A percentile compares a stretch with the other conserved stretches of the same genome.
phyloP scores from a whole-genome alignment of 768 basidiomycete species.

The Naganishia friedmannii region DNA sequence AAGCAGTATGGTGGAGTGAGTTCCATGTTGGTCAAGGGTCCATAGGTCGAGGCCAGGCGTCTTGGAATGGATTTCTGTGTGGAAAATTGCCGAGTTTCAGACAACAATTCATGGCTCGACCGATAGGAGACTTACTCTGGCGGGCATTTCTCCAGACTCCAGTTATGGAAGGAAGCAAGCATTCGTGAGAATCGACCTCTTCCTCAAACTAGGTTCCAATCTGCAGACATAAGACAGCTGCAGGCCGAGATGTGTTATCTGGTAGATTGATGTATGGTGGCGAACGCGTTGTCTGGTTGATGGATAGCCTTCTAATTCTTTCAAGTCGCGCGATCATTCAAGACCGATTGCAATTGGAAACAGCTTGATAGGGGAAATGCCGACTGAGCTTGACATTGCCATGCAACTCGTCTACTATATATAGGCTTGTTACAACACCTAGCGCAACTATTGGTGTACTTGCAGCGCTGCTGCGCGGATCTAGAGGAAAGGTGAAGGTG shows the following conservation, averaged over 20 bases:
- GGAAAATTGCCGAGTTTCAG: not conserved
- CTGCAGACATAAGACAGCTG: too few relatives aligned
- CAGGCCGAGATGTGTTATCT: too few relatives aligned
- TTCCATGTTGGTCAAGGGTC: not conserved
- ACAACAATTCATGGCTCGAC: not conserved
- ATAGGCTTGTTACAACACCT: not conserved
- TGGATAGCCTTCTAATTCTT: too few relatives aligned
- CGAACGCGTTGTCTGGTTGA: too few relatives aligned
- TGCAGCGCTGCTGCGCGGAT: slow-evolving; percentile 10
- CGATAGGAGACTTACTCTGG: not conserved
- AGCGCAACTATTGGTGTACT: not conserved
- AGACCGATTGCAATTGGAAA: too few relatives aligned
- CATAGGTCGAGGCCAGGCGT: not conserved
- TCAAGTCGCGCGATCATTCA: too few relatives aligned
- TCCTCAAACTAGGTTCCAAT: too few relatives aligned
- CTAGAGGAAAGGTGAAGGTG: not conserved
- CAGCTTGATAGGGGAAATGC: too few relatives aligned
- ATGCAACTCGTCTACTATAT: not conserved
- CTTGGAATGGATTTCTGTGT: slow-evolving; percentile 15
- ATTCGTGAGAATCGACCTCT: too few relatives aligned
- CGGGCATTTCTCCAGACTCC: not conserved
- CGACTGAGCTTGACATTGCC: not conserved
- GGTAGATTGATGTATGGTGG: too few relatives aligned
- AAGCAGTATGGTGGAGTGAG: not conserved
- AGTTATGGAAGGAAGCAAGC: not conserved